Evolutionary conservation across 1,139 yeast genomes (phyloP), one percentile per base, ranked within the genome.

Genomic region (Protomyces inundatus): DNA sequence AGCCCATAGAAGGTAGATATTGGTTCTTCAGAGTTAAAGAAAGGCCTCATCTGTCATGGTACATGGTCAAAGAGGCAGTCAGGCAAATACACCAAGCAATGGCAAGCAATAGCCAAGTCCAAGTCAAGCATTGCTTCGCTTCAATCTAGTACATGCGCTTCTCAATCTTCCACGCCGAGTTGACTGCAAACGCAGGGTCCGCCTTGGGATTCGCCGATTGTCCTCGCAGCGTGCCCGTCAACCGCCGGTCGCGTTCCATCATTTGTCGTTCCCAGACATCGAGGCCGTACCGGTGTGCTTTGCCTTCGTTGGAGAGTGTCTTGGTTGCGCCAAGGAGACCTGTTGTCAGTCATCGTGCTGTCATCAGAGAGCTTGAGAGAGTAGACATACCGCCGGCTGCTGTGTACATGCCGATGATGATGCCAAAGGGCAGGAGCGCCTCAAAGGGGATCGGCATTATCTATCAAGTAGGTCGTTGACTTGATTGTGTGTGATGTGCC

Each of bases 181-280:
- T 60, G 45, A 60, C 64, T 6, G 64, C 64, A 30, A 60, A 60
- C 9, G 54, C 54, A n/a, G 58, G 54, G 30, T 45, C 54, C 23
- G 64, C 64, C 58, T 46, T 60, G 48, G 46, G 45, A 40, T 51
- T 52, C 32, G 52, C 46, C 52, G 62, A 33, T 45, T 58, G 62
- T 7, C 62, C 62, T 33, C 62, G 55, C 39, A 60, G 12, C 7
- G 62, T 42, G n/a, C 66, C 66, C 10, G 64, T 64, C 36, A 64
- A 30, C 4, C 65, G 45, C 33, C 55, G 62, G 16, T 64, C 66
- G 4, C 66, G 66, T 34, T 54, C 66, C 61, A 64, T 64, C 66
- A 64, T 64, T 35, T 60, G 64, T 12, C 62, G 48, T 36, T 64
- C 66, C 66, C 66, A 64, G 4, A 51, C 46, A 36, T 64, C 66